Base-by-base conservation (phyloP, 176 grass and related monocot genomes). In the Chrysopogon serrulatus region DNA sequence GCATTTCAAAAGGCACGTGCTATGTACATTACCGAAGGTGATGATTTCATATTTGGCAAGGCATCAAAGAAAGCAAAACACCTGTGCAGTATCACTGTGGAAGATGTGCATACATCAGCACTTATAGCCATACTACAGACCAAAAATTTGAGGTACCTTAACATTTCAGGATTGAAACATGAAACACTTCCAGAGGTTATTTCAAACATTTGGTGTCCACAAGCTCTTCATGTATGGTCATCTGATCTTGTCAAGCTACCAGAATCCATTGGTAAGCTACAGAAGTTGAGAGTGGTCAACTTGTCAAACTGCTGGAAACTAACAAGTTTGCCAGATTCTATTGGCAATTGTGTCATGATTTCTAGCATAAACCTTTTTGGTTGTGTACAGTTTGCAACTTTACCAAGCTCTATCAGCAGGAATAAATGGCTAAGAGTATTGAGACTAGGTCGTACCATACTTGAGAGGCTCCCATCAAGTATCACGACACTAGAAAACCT, bases 21-120 rank as follows among this genome's bases (percentile, higher is more conserved):
- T 65, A 40, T 78, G 19, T 74, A 85, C 30, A 47, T 53, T 53
- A 6, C 24, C 31, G 1, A 27, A 27, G 19, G 13, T 18, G 39
- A 60, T 42, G 3, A 67, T 67, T 77, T 78, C 48, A 34, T 53
- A 39, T 76, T 85, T 63, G 81, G 60, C 27, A 83, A 63, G 13
- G n/a, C 53, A 42, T 28, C 44, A 10, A 83, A 33, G 15, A 62
- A 83, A 1, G 44, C 71, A 21, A 74, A 73, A 57, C 48, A 53
- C 48, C 8, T 53, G 19, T 18, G 48, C 18, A 21, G 48, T 53
- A 21, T 53, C 48, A 53, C 18, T 53, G 19, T 19, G 5, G 18
- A 51, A 51, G 0, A 19, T 51, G 6, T 51, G 48, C 18, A 53
- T 53, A 53, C 18, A 53, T 53, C 48, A 2, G 19, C 48, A 53